These are phyloP conservation scores for Beauveria medogensis DNA, from an alignment of 2,329 filamentous ascomycete species.

Conservation along the genomic window DNA sequence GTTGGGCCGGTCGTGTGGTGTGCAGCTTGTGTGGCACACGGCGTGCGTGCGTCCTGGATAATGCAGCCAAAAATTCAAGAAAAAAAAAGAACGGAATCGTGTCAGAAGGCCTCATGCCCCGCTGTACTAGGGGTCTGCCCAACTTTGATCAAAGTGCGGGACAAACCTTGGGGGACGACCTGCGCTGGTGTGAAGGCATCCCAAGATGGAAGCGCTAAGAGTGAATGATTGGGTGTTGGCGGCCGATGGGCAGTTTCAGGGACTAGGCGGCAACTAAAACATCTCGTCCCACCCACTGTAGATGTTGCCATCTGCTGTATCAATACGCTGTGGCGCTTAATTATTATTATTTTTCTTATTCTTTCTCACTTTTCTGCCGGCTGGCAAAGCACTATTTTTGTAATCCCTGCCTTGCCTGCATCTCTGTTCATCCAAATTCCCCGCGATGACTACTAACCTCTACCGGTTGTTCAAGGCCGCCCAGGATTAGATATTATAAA, in stretches of 20 bases:
- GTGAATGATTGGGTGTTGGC: constrained; percentile 5
- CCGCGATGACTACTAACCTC: neutral
- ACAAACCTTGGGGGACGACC: neutral
- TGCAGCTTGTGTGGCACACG: neutral
- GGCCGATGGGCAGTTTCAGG: neutral
- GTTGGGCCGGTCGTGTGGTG: constrained; percentile 15
- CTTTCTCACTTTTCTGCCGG: neutral
- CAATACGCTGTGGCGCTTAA: neutral
- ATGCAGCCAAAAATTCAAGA: neutral
- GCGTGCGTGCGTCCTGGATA: neutral
- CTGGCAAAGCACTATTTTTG: neutral
- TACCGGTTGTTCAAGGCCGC: too few relatives aligned
- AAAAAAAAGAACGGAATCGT: neutral
- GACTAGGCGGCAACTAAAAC: constrained; percentile 7
- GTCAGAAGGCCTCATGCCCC: neutral
- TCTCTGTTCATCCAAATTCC: neutral
- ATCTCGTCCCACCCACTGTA: neutral
- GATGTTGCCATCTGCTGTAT: neutral
- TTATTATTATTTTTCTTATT: neutral
- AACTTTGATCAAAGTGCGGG: neutral
- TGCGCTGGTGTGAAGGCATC: neutral
- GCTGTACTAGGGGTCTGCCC: neutral
- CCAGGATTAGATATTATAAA: too few relatives aligned
- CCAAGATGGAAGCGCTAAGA: constrained; percentile 7
- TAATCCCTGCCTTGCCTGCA: neutral